Conservation (phyloP, 2,329 filamentous ascomycete genomes). For the Huntiella omanensis region DNA sequence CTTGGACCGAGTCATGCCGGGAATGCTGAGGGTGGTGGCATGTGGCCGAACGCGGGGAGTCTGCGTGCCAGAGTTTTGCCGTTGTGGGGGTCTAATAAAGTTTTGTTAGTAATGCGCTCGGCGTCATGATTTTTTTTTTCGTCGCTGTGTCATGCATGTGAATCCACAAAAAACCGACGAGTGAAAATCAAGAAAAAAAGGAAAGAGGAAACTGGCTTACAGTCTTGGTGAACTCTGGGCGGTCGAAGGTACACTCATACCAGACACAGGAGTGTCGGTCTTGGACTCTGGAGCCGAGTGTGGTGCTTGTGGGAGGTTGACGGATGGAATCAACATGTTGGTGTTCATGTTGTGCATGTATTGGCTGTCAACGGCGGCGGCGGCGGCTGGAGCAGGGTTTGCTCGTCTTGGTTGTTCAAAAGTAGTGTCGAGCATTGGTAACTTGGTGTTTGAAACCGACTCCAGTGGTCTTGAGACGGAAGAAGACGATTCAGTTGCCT, state of each 20-base stretch:
- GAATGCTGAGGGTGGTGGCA: conserved; percentile 90
- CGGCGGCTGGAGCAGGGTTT: conserved; percentile 17
- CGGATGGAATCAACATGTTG: background rate
- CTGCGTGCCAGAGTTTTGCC: conserved; percentile 55
- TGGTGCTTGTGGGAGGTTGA: background rate
- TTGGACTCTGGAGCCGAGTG: conserved; percentile 7
- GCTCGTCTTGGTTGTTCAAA: background rate
- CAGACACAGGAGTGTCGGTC: conserved; percentile 34
- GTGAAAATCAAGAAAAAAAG: conserved; percentile 1
- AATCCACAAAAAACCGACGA: conserved; percentile 2
- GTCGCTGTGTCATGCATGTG: conserved; percentile 2
- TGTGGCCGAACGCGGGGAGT: conserved; percentile 65
- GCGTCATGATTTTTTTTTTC: background rate
- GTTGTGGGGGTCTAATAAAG: conserved; percentile 37
- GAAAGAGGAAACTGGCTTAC: conserved; percentile 22
- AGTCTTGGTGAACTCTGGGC: conserved; percentile 39
- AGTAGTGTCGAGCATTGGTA: background rate
- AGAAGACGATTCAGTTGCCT: background rate
- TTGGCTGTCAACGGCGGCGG: conserved; percentile 11
- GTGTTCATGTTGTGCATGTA: no score
- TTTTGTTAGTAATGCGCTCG: background rate
- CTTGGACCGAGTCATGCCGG: conserved; percentile 84
- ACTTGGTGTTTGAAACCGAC: background rate
- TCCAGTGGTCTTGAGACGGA: background rate
- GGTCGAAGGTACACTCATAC: conserved; percentile 38